A percentile compares a stretch with the other conserved stretches of the same genome.
Conservation (phyloP, 148 eudicot genomes). For the Cornus kousa region DNA sequence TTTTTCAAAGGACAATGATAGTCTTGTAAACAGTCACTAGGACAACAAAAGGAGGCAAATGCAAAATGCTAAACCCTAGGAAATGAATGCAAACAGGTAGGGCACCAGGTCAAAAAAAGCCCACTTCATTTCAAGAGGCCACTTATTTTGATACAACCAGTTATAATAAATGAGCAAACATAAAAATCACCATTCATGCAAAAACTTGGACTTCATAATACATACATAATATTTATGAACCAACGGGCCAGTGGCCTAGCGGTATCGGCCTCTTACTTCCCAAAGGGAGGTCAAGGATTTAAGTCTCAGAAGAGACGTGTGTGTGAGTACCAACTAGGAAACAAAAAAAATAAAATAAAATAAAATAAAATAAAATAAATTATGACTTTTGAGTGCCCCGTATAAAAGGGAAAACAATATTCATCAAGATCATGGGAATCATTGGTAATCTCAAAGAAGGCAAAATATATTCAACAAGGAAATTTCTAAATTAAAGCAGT, state of each 20-base stretch:
- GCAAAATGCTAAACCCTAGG: neutral
- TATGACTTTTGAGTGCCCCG: neutral
- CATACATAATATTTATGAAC: neutral
- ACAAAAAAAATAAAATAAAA: too few relatives aligned
- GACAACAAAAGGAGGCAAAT: neutral
- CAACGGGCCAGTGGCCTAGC: too few relatives aligned
- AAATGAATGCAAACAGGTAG: neutral
- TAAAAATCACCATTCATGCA: neutral
- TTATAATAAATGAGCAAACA: neutral
- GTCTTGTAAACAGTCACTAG: neutral
- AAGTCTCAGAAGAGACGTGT: too few relatives aligned
- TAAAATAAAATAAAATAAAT: too few relatives aligned
- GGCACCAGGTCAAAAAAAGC: neutral
- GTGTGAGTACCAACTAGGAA: too few relatives aligned
- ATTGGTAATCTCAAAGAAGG: neutral
- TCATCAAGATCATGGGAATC: neutral
- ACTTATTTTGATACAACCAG: neutral
- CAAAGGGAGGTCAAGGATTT: too few relatives aligned
- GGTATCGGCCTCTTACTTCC: too few relatives aligned
- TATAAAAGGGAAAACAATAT: neutral
- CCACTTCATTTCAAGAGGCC: neutral
- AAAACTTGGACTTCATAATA: neutral
- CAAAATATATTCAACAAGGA: neutral
- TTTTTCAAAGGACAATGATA: neutral
- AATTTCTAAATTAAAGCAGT: neutral